phyloP scores from a whole-genome alignment of 768 basidiomycete genomes.

The Tricholoma terreum region DNA sequence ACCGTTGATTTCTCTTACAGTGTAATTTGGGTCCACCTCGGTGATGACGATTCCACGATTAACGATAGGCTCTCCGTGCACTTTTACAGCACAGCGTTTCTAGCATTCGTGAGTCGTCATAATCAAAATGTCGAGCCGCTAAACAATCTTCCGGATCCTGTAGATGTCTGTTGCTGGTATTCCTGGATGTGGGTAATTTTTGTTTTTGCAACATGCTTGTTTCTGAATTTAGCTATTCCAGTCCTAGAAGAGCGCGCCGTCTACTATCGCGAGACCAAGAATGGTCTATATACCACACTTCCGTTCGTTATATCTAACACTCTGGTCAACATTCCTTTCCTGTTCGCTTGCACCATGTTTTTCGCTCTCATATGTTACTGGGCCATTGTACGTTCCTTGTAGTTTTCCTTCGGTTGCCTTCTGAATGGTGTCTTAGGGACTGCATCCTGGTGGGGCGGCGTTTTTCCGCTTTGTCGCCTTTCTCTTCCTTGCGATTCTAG shows the following conservation, averaged over 20 bases:
- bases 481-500: slow-evolving; percentile 51
- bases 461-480: slow-evolving; percentile 57
- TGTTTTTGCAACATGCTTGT: too few species aligned
- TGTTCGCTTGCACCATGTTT: slow-evolving; percentile 46
- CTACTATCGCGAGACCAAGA: slow-evolving; percentile 53
- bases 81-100: slow-evolving; percentile 57
- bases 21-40: slow-evolving; percentile 51
- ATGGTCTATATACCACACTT: slow-evolving; percentile 54
- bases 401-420: background rate
- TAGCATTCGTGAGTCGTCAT: slow-evolving; percentile 39
- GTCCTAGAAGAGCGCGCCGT: slow-evolving; percentile 58
- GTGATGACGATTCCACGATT: slow-evolving; percentile 35
- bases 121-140: background rate
- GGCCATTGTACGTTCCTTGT: slow-evolving; percentile 38
- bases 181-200: slow-evolving; percentile 38
- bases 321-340: slow-evolving; percentile 50
- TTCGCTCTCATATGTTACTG: slow-evolving; percentile 52
- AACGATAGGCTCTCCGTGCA: slow-evolving; percentile 50
- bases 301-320: slow-evolving; percentile 55
- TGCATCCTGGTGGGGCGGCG: slow-evolving; percentile 43
- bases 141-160: background rate
- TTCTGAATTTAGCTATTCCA: slow-evolving; percentile 9
- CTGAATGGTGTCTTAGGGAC: slow-evolving; percentile 29
- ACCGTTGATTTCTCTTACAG: slow-evolving; percentile 34
- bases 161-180: slow-evolving; percentile 63